These are phyloP conservation scores for Suillus plorans DNA, from an alignment of 768 basidiomycete species.

Conservation along the genomic window DNA sequence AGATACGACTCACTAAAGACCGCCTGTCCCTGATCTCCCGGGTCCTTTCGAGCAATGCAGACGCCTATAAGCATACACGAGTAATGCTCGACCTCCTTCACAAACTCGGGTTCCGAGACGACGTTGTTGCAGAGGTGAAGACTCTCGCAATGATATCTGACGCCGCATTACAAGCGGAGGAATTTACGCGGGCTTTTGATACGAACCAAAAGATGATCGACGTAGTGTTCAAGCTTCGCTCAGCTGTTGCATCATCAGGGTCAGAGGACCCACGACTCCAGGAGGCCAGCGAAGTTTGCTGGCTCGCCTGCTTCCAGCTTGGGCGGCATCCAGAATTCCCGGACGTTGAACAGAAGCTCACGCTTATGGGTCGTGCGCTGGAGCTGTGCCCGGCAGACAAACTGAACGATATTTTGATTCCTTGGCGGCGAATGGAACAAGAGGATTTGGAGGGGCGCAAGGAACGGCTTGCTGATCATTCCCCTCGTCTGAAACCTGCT, in stretches of 20 bases:
- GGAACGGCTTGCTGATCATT: conserved; percentile 34
- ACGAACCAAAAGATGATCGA: conserved; percentile 71
- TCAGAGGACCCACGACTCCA: conserved; percentile 41
- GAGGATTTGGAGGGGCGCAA: conserved; percentile 56
- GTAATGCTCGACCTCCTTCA: conserved; percentile 87
- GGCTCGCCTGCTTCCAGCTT: conserved; percentile 87
- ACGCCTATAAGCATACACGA: conserved; percentile 90
- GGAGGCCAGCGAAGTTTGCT: conserved; percentile 80
- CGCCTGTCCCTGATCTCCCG: conserved; percentile 83
- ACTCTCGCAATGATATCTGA: conserved; percentile 89
- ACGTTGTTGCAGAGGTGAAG: conserved; percentile 77
- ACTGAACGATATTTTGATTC: conserved; percentile 70
- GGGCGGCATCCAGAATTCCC: conserved; percentile 79
- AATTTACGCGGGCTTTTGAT: conserved; percentile 73
- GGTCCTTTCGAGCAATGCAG: conserved; percentile 79
- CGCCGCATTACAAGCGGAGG: conserved; percentile 79
- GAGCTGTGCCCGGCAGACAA: conserved; percentile 84
- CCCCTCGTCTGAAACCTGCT: conserved; percentile 18
- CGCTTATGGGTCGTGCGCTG: conserved; percentile 75
- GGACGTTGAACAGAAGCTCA: conserved; percentile 65
- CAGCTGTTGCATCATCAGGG: conserved; percentile 22
- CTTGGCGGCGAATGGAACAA: conserved; percentile 75
- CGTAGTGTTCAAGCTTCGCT: conserved; percentile 50
- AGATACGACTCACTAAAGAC: conserved; percentile 90
- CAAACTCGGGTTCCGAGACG: conserved; percentile 80